Evolutionary conservation across 331 rosid species (phyloP), one percentile per base, ranked within the genome.

Genomic region (Rosa hybrid): DNA sequence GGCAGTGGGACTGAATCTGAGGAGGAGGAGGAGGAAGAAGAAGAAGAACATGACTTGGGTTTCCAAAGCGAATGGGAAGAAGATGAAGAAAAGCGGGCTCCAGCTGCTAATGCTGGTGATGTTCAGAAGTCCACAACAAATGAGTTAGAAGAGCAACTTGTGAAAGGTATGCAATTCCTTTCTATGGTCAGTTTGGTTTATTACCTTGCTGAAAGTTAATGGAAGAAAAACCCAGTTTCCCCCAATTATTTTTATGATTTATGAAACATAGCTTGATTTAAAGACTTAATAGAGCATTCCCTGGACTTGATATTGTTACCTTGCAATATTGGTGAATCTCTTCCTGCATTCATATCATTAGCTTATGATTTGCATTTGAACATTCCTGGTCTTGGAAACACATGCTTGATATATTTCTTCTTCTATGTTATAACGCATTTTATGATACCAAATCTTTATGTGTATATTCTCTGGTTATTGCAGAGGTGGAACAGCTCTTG

Each of bases 401-500:
- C 78, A 25, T 7, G 78, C 42, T 56, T 7, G 41, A 12, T 0
- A 21, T n/a, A 20, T 57, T 38, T 39, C 68, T 56, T 41, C 12
- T n/a, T 74, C 53, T 39, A 21, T 57, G 78, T 9, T 51, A 4
- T 38, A 74, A 56, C 20, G 21, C 78, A 6, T 54, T 23, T n/a
- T 54, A 18, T 54, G 48, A 7, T 57, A 57, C 64, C 11, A 57
- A 14, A 8, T 7, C 1, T 7, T 14, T 16, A 6, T 67, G 45
- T 21, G 74, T 44, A 44, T 69, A 41, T 49, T 80, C 53, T 63
- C 27, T 83, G 68, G 44, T 86, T 68, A 54, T 77, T 85, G 86
- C 93, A 95, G 97, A 95, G 93, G 86, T 93, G 80, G 99, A 95
- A 82, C 92, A 78, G 75, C 96, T 95, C 81, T 85, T 95, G 90